A percentile compares a stretch with the other conserved stretches of the same genome.
These are phyloP conservation scores for Cylindrotheca fusiformis DNA, from an alignment of 108 stramenopile genomes.

Conservation along the genomic window DNA sequence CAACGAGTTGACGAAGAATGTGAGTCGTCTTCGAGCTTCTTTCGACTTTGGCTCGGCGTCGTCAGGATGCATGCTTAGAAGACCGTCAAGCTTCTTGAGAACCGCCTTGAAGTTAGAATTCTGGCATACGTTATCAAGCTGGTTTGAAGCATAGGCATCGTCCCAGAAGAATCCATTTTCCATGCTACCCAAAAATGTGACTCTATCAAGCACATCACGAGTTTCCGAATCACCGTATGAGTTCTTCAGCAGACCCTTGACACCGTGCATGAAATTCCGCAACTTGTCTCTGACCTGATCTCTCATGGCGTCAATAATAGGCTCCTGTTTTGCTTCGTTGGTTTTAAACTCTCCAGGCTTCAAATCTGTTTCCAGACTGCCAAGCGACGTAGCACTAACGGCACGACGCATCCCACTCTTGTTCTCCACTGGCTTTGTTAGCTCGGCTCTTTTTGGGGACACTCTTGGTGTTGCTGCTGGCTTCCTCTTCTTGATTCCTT, in stretches of 20 bases:
- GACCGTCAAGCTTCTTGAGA: conserved; percentile 88
- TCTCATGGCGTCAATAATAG: conserved; percentile 84
- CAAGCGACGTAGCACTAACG: conserved; percentile 64
- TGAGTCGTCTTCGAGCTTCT: conserved; percentile 92
- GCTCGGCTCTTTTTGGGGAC: conserved; percentile 22
- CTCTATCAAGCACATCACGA: conserved; percentile 73
- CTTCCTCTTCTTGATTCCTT: conserved; percentile 76
- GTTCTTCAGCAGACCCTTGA: conserved; percentile 79
- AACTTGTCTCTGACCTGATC: conserved; percentile 90
- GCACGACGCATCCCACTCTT: conserved; percentile 51
- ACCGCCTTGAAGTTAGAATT: conserved; percentile 72
- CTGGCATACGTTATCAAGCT: conserved; percentile 80
- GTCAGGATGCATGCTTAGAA: conserved; percentile 87
- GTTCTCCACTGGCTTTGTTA: conserved; percentile 3
- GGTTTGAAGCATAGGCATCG: conserved; percentile 90
- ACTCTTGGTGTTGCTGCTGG: conserved; percentile 50
- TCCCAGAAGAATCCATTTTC: conserved; percentile 97
- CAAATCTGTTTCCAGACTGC: conserved; percentile 35
- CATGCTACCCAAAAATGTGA: conserved; percentile 85
- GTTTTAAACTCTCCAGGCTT: conserved; percentile 23
- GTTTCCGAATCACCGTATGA: conserved; percentile 42
- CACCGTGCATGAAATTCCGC: conserved; percentile 64
- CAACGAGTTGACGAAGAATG: conserved; percentile 97
- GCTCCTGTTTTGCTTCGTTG: conserved; percentile 34
- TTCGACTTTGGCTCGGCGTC: conserved; percentile 95